phyloP scores from a whole-genome alignment of 2,329 filamentous ascomycete genomes.

The Raffaelea ambrosiae region DNA sequence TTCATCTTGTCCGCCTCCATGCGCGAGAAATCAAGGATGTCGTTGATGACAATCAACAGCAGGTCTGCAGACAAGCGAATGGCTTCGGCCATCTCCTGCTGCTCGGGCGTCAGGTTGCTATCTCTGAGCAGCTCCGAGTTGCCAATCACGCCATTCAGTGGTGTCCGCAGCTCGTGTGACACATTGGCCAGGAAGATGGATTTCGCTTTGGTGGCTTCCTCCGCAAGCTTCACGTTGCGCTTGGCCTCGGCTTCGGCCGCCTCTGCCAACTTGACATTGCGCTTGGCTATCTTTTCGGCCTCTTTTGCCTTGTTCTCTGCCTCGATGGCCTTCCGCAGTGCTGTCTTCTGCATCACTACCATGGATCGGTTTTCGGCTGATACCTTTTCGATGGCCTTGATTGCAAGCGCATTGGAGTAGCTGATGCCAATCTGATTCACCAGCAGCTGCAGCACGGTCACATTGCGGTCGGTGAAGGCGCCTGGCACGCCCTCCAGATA shows the following conservation, averaged over 20 bases:
- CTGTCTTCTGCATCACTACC: constrained; percentile 67
- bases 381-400: constrained; percentile 67
- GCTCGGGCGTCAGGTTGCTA: constrained; percentile 64
- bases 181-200: constrained; percentile 75
- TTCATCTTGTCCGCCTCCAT: constrained; percentile 86
- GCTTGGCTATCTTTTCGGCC: constrained; percentile 67
- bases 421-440: constrained; percentile 72
- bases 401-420: constrained; percentile 58
- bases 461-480: constrained; percentile 67
- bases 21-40: constrained; percentile 92
- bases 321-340: constrained; percentile 61
- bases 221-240: constrained; percentile 70
- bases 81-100: constrained; percentile 79
- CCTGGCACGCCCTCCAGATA: constrained; percentile 69
- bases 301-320: constrained; percentile 69
- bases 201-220: constrained; percentile 76
- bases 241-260: constrained; percentile 72
- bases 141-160: constrained; percentile 80
- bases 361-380: constrained; percentile 71
- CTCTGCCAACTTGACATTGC: constrained; percentile 72
- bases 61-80: constrained; percentile 81
- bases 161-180: constrained; percentile 72
- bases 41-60: constrained; percentile 86
- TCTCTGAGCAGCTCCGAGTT: constrained; percentile 79
- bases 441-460: constrained; percentile 58